These are phyloP conservation scores for Elongisporangium anandrum DNA, from an alignment of 352 stramenopile genomes.

Conservation along the genomic window DNA sequence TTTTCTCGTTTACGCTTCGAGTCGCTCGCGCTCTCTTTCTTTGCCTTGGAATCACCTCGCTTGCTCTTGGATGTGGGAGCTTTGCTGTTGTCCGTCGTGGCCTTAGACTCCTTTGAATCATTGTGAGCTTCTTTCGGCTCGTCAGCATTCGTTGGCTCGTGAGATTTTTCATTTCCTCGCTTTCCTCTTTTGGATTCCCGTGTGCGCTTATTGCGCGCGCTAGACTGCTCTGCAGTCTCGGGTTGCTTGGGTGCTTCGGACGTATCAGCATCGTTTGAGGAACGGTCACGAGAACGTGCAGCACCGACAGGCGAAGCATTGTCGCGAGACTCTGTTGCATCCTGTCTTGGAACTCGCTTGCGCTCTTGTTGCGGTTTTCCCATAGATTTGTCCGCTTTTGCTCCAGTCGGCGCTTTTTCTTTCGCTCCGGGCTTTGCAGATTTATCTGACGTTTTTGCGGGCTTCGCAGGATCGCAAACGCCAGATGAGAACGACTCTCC, in stretches of 20 bases:
- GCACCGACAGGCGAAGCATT: not conserved
- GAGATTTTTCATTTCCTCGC: not conserved
- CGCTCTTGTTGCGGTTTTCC: not conserved
- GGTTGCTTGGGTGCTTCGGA: not conserved
- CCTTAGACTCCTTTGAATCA: not conserved
- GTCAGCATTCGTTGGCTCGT: too few relatives aligned
- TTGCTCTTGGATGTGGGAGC: not conserved
- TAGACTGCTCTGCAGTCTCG: not conserved
- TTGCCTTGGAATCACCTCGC: not conserved
- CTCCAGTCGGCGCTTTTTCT: not conserved
- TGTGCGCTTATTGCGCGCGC: not conserved
- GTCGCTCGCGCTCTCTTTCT: not conserved
- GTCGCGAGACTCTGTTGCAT: not conserved
- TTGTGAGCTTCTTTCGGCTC: not conserved
- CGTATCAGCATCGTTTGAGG: not conserved
- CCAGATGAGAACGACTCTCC: conserved; percentile 7
- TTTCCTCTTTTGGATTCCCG: not conserved
- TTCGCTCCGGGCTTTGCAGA: not conserved
- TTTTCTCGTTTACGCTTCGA: not conserved
- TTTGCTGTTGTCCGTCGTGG: not conserved
- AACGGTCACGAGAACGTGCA: not conserved
- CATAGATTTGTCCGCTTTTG: not conserved
- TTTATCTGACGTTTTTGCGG: not conserved
- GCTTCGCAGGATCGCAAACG: not conserved
- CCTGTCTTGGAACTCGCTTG: not conserved